Evolutionary conservation across 202 grass and related monocot genomes (phyloP).

Genomic region (Musa balbisiana): DNA sequence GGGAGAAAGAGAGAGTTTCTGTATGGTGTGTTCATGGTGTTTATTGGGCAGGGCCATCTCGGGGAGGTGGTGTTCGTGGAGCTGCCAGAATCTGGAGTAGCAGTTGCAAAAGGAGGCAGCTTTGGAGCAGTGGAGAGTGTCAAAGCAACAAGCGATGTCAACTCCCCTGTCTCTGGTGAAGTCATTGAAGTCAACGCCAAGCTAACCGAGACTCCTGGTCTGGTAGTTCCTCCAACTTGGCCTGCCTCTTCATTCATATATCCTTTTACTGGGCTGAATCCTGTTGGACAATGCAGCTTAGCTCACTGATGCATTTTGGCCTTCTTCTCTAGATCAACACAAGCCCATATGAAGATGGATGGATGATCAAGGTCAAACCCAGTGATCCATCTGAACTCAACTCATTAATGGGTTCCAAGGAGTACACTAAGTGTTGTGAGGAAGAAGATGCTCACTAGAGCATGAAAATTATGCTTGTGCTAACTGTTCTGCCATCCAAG

Average conservation of each 20-base stretch:
- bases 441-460: slow-evolving; percentile 93
- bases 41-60: slow-evolving; percentile 47
- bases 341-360: slow-evolving; percentile 76
- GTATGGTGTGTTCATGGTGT: neutral
- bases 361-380: slow-evolving; percentile 98
- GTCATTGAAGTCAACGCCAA: slow-evolving; percentile 75
- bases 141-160: slow-evolving; percentile 91
- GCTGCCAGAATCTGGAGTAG: slow-evolving; percentile 49
- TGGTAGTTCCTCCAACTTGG: slow-evolving; percentile 33
- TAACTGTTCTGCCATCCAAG: neutral
- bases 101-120: slow-evolving; percentile 39
- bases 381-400: slow-evolving; percentile 52
- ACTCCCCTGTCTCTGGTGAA: slow-evolving; percentile 85
- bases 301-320: no score
- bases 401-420: slow-evolving; percentile 50
- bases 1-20: no score
- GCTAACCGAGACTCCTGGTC: slow-evolving; percentile 59
- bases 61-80: slow-evolving; percentile 90
- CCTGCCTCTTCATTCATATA: neutral
- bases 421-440: slow-evolving; percentile 82
- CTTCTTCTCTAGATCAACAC: slow-evolving; percentile 56
- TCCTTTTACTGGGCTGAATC: neutral
- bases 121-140: slow-evolving; percentile 97
- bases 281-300: no score
- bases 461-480: neutral